Conservation (phyloP, 1,139 yeast species). For the Pichia sp. region DNA sequence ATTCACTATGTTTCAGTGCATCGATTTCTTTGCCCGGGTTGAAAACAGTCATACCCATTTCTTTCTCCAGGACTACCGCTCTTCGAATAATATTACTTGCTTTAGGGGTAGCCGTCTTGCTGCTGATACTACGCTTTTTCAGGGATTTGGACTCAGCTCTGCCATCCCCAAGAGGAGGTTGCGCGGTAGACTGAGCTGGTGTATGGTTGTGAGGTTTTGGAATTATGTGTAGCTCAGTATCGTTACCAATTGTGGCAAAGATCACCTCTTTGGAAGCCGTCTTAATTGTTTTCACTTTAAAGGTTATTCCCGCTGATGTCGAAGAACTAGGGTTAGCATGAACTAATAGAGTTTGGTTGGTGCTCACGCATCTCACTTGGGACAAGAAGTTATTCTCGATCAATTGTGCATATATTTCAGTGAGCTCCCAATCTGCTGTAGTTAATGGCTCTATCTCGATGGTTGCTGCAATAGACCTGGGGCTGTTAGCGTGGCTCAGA, state of each 20-base stretch:
- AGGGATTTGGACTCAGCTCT: constrained; percentile 9
- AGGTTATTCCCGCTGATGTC: constrained; percentile 43
- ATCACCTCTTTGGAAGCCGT: constrained; percentile 43
- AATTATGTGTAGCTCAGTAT: constrained; percentile 76
- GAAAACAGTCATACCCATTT: constrained; percentile 4
- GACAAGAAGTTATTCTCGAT: constrained; percentile 70
- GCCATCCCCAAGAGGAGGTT: constrained; percentile 10
- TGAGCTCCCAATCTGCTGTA: constrained; percentile 84
- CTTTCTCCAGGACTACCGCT: constrained; percentile 28
- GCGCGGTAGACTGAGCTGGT: background rate
- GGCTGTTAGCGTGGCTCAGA: constrained; percentile 16
- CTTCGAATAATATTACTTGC: constrained; percentile 8
- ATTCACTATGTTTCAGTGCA: constrained; percentile 33
- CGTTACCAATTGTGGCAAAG: constrained; percentile 42
- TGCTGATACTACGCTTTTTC: constrained; percentile 31
- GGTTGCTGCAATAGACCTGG: constrained; percentile 26
- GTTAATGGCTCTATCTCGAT: constrained; percentile 75
- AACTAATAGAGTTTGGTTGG: constrained; percentile 56
- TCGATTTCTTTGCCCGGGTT: constrained; percentile 9
- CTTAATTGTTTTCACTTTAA: constrained; percentile 46
- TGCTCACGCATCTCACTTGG: constrained; percentile 72
- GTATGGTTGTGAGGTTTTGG: constrained; percentile 40
- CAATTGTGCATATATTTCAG: constrained; percentile 72
- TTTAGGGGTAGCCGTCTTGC: constrained; percentile 20
- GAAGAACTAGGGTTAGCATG: constrained; percentile 53